Conservation (phyloP, 2,329 filamentous ascomycete species). For the Lasiodiplodia theobromae region DNA sequence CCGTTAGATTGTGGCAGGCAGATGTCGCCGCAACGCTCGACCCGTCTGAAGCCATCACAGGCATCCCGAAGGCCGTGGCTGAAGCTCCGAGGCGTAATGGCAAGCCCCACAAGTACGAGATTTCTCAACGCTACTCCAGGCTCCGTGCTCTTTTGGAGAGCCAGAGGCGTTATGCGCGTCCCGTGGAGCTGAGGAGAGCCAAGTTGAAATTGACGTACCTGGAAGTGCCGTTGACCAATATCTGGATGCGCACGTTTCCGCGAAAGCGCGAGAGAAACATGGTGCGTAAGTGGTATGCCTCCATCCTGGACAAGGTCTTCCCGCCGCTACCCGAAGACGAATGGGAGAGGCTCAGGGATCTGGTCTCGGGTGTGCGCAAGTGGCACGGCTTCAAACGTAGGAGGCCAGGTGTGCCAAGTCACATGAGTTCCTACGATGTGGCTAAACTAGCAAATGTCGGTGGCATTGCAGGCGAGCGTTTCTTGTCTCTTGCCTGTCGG, state of each 20-base stretch:
- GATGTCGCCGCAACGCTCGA: slow-evolving; percentile 10
- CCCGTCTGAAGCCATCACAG: neutral
- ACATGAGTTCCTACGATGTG: slow-evolving; percentile 21
- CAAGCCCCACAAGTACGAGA: slow-evolving; percentile 25
- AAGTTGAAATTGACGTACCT: slow-evolving; percentile 40
- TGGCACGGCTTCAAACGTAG: slow-evolving; percentile 38
- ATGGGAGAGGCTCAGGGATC: slow-evolving; percentile 51
- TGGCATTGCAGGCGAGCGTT: slow-evolving; percentile 15
- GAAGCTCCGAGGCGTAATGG: slow-evolving; percentile 8
- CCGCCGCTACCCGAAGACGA: slow-evolving; percentile 55
- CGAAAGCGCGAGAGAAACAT: slow-evolving; percentile 52
- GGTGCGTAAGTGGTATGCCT: slow-evolving; percentile 52
- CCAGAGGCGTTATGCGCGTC: slow-evolving; percentile 33
- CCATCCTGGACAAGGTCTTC: slow-evolving; percentile 50
- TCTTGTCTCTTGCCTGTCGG: slow-evolving; percentile 21
- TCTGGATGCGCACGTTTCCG: slow-evolving; percentile 57
- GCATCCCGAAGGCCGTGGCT: neutral
- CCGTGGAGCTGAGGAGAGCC: slow-evolving; percentile 32
- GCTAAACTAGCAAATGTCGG: slow-evolving; percentile 19
- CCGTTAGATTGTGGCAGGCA: slow-evolving; percentile 4
- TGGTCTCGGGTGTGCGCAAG: slow-evolving; percentile 45
- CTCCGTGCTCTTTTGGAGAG: slow-evolving; percentile 40
- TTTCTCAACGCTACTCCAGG: slow-evolving; percentile 43
- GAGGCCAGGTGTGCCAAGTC: slow-evolving; percentile 31
- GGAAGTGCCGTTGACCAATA: slow-evolving; percentile 52